Evolutionary conservation across 2,329 filamentous ascomycete genomes (phyloP), one percentile per base, ranked within the genome.

Genomic region (Pseudogymnoascus verrucosus): DNA sequence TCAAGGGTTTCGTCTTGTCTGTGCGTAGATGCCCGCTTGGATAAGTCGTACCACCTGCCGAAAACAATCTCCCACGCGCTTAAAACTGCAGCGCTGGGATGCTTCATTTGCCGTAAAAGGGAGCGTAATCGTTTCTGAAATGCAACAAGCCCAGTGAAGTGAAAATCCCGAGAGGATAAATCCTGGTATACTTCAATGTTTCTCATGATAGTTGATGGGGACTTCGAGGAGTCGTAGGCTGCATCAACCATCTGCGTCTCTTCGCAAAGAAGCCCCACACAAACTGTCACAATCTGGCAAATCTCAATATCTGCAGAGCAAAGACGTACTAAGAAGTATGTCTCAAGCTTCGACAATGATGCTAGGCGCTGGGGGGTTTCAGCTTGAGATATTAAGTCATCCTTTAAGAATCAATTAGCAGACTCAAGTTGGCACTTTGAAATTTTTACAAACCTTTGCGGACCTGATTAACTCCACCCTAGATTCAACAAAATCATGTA

Each of bases 1-100:
- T 85, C 80, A 16, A 85, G 74, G 6, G 73, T 73, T 21, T 87
- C 82, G 4, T 77, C 69, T 1, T 79, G 72, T 1, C 79, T 77
- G n/a, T 71, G 16, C 65, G 78, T 79, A 14, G 84, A 84, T 8
- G 89, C 81, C 62, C 88, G 83, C 67, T 84, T 86, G 7, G 84
- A 87, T 5, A 89, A 76, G 65, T 82, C 78, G 19, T 86, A 78
- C 87, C 87, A 89, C 64, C 80, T 80, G 31, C 87, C 82, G 68
- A 89, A 89, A 1, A 85, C 84, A 16, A 78, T 78, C 68, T 88
- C 85, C 87, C 87, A 89, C 2, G 87, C 86, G 63, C 82, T 80
- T 28, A 89, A 74, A 62, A 89, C 88, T n/a, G 85, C 86, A n/a
- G 78, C 76, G 10, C 84, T 87, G 19, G 87, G 87, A 67, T 81